Evolutionary conservation across 495 filamentous ascomycete genomes (phyloP), one percentile per base, ranked within the genome.

Genomic region (Hapsidospora chrysogenum): DNA sequence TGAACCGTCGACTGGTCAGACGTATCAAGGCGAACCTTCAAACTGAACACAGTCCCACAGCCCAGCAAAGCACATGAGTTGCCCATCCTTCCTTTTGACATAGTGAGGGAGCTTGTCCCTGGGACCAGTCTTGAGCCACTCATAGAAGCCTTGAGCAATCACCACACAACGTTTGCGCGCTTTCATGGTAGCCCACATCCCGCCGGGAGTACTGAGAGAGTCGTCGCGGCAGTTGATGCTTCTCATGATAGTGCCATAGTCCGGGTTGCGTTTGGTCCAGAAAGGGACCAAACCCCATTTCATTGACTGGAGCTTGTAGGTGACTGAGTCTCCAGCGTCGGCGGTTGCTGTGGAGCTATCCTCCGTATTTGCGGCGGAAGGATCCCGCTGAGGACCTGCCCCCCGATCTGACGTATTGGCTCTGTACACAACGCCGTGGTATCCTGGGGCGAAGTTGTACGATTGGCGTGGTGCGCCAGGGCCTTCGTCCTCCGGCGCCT

Each of bases 211-310:
- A 1, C 68, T 58, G 4, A 97, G 58, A 3, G 84, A 89, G 54
- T 95, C 89, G 48, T 86, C 85, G 16, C 89, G 78, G 52, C 85
- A 94, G 52, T 97, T 97, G 50, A 96, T 97, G 0, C 84, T 92
- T 45, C 77, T 80, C 64, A 87, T 62, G 49, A 80, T 58, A 2
- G 78, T 72, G 16, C 67, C 63, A 42, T 86, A 92, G 51, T 80
- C 72, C 0, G 82, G 48, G 36, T 39, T 48, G 23, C 39, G 41
- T 34, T 47, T 51, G 16, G 50, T 51, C 56, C 56, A 59, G 36
- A 41, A 57, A 23, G 54, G 56, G 20, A 57, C 33, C 17, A 59
- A 46, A 44, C 82, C 85, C 85, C 85, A 94, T 64, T 80, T 82
- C 80, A 92, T 95, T 19, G 79, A 66, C 47, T 92, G 83, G 3